A percentile compares a stretch with the other conserved stretches of the same genome.
These are phyloP conservation scores for Aspergillus nidulans DNA, from an alignment of 495 filamentous ascomycete species.

Conservation along the genomic window DNA sequence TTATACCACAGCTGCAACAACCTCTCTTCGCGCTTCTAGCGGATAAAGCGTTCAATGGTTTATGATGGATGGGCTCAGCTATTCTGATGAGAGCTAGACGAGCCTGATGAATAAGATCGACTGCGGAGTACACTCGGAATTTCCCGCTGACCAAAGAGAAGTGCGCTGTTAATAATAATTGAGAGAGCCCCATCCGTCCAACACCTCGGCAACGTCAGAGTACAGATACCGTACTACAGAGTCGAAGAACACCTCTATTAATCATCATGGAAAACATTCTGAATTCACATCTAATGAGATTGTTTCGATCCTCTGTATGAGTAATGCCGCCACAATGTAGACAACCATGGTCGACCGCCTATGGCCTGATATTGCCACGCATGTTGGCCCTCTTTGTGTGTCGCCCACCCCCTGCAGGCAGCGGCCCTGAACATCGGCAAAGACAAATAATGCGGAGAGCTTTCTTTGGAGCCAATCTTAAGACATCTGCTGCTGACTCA, in stretches of 20 bases:
- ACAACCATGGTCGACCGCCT: constrained; percentile 10
- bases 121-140: not conserved
- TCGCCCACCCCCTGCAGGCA: not conserved
- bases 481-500: constrained; percentile 19
- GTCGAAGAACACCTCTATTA: not conserved
- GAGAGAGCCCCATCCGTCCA: not conserved
- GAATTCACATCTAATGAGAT: too few species aligned
- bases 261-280: not conserved
- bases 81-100: not conserved
- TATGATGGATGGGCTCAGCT: not conserved
- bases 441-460: constrained; percentile 5
- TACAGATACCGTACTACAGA: not conserved
- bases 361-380: constrained; percentile 1
- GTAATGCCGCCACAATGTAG: not conserved
- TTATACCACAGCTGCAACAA: too few species aligned
- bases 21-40: too few species aligned
- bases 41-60: too few species aligned
- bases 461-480: not conserved
- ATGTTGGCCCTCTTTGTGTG: not conserved
- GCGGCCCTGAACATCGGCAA: too few species aligned
- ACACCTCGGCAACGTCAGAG: not conserved
- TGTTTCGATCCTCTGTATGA: not conserved
- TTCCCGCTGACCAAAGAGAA: not conserved
- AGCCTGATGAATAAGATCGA: not conserved
- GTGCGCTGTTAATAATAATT: not conserved